Evolutionary conservation across 2,329 filamentous ascomycete species (phyloP).

Genomic region (Fusarium continuum): DNA sequence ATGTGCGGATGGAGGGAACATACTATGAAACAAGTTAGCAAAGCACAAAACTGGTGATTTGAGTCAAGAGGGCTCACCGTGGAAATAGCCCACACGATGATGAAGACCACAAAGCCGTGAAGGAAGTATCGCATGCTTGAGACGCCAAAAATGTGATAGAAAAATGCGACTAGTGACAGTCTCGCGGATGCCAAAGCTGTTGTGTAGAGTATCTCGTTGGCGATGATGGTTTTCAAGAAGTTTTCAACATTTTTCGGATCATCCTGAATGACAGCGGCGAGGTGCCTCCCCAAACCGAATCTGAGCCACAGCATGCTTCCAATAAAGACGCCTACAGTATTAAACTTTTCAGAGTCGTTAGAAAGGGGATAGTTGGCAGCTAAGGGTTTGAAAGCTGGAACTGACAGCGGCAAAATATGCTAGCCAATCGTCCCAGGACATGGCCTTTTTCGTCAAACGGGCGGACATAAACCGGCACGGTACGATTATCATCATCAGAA

Average conservation of each 20-base stretch:
- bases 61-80: neutral
- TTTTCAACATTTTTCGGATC: neutral
- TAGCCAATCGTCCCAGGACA: conserved; percentile 1
- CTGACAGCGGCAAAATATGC: neutral
- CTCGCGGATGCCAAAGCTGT: neutral
- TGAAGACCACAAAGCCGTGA: neutral
- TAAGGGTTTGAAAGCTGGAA: rapidly evolving
- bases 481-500: neutral
- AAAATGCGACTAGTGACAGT: neutral
- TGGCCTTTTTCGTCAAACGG: neutral
- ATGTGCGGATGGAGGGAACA: conserved; percentile 8
- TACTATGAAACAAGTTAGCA: neutral
- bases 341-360: neutral
- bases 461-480: neutral
- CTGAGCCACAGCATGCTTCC: neutral
- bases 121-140: conserved; percentile 7
- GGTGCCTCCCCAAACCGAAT: neutral
- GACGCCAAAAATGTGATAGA: neutral
- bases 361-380: too few relatives aligned
- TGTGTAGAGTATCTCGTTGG: conserved; percentile 1
- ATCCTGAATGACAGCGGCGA: neutral
- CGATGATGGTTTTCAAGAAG: neutral
- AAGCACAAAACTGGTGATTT: too few relatives aligned
- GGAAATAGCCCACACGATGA: conserved; percentile 1
- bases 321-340: neutral